phyloP scores from a whole-genome alignment of 2,329 filamentous ascomycete genomes.

The Colletotrichum chlorophyti region DNA sequence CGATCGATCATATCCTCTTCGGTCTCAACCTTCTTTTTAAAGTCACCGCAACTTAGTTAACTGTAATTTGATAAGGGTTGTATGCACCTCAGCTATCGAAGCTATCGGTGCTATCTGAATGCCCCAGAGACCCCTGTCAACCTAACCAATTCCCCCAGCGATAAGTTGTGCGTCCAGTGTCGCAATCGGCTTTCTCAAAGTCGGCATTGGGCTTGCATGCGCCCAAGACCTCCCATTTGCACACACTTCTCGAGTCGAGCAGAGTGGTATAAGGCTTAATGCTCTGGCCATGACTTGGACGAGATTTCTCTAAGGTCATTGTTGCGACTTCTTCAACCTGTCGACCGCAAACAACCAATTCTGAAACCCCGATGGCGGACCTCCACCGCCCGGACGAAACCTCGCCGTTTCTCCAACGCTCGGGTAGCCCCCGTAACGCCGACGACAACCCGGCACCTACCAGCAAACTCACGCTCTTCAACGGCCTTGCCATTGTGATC shows the following conservation, averaged over 20 bases:
- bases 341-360: not conserved
- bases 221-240: not conserved
- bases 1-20: too few relatives aligned
- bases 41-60: not conserved
- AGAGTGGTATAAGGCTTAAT: too few relatives aligned
- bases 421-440: not conserved
- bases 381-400: slow-evolving; percentile 17
- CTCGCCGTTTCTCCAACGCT: slow-evolving; percentile 26
- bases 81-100: too few relatives aligned
- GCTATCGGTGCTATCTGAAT: slow-evolving; percentile 18
- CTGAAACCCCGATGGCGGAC: slow-evolving; percentile 16
- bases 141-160: slow-evolving; percentile 1
- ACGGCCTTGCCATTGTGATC: slow-evolving; percentile 50
- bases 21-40: not conserved
- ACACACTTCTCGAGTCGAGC: too few relatives aligned
- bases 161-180: slow-evolving; percentile 18
- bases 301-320: not conserved
- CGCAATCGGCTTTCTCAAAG: slow-evolving; percentile 24
- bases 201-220: slow-evolving; percentile 20
- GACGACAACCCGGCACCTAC: slow-evolving; percentile 2
- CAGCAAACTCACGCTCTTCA: slow-evolving; percentile 33
- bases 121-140: slow-evolving; percentile 15
- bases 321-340: not conserved
- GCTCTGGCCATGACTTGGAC: too few relatives aligned
- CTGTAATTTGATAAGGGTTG: too few relatives aligned